Percentiles rank a stretch among this genome's conserved stretches.
Evolutionary conservation across 192 early-diverging fungal species (phyloP).

Genomic region (Coemansia biformis): DNA sequence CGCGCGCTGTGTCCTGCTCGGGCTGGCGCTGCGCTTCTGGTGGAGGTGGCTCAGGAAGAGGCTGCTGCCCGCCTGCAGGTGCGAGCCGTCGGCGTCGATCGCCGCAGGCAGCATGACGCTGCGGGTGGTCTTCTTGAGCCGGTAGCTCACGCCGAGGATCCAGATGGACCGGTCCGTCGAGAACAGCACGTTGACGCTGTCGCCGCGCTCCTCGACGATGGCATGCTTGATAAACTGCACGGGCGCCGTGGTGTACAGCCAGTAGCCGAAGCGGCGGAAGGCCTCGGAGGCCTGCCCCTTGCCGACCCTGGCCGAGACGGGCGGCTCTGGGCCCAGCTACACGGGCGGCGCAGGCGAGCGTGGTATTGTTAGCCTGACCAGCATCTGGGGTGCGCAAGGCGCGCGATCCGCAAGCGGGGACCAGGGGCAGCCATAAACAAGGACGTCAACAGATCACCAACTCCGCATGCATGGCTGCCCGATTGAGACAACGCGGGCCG

Average conservation of each 20-base stretch:
- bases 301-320: conserved; percentile 34
- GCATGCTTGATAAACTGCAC: conserved; percentile 52
- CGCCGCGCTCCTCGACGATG: conserved; percentile 46
- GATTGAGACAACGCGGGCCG: background rate
- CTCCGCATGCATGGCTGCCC: conserved; percentile 6
- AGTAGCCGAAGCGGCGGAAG: conserved; percentile 48
- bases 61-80: conserved; percentile 43
- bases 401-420: background rate
- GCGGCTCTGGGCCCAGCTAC: conserved; percentile 44
- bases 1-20: conserved; percentile 17
- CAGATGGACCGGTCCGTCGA: conserved; percentile 45
- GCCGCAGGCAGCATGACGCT: conserved; percentile 41
- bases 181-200: conserved; percentile 48
- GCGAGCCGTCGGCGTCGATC: conserved; percentile 41
- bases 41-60: conserved; percentile 47
- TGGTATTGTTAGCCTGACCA: background rate
- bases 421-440: conserved; percentile 1
- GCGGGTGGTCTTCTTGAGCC: conserved; percentile 41
- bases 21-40: conserved; percentile 47
- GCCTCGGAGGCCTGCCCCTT: conserved; percentile 47
- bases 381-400: no score
- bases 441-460: conserved; percentile 22
- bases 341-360: background rate
- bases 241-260: conserved; percentile 52
- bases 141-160: conserved; percentile 48